Percentiles rank a stretch among this genome's conserved stretches.
These are phyloP conservation scores for Telfairia occidentalis DNA, from an alignment of 331 rosid genomes.

Conservation along the genomic window DNA sequence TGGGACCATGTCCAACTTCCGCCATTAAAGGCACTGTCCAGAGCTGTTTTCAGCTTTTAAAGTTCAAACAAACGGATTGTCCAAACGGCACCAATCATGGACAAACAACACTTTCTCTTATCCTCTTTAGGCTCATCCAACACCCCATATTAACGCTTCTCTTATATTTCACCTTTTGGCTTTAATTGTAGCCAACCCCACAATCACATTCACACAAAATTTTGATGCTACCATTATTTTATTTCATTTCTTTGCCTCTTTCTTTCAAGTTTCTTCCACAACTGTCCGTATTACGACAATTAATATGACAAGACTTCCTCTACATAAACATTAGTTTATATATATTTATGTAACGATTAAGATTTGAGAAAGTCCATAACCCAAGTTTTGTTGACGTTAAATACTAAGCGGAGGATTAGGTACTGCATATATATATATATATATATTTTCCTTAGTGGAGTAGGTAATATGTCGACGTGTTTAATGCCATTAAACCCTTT, in stretches of 20 bases:
- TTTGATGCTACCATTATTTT: not conserved
- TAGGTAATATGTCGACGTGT: not conserved
- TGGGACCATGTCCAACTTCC: not conserved
- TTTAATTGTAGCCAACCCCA: slow-evolving; percentile 22
- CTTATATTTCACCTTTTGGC: slow-evolving; percentile 24
- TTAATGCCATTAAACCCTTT: not conserved
- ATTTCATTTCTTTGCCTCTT: not conserved
- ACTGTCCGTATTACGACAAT: not conserved
- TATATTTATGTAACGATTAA: not conserved
- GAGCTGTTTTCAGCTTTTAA: slow-evolving; percentile 19
- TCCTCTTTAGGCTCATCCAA: slow-evolving; percentile 1
- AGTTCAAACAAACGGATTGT: slow-evolving; percentile 24
- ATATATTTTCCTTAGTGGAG: not conserved
- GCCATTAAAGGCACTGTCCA: not conserved
- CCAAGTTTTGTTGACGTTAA: not conserved
- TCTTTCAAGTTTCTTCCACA: not conserved
- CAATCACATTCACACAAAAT: not conserved
- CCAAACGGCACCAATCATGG: not conserved
- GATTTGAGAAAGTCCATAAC: not conserved
- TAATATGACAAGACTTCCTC: not conserved
- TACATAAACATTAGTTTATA: not conserved
- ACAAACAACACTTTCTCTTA: not conserved
- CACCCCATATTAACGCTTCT: not conserved
- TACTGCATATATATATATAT: not conserved
- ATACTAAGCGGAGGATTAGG: not conserved